phyloP scores from a whole-genome alignment of 208 protist genomes.

The Acanthamoeba lenticulata region DNA sequence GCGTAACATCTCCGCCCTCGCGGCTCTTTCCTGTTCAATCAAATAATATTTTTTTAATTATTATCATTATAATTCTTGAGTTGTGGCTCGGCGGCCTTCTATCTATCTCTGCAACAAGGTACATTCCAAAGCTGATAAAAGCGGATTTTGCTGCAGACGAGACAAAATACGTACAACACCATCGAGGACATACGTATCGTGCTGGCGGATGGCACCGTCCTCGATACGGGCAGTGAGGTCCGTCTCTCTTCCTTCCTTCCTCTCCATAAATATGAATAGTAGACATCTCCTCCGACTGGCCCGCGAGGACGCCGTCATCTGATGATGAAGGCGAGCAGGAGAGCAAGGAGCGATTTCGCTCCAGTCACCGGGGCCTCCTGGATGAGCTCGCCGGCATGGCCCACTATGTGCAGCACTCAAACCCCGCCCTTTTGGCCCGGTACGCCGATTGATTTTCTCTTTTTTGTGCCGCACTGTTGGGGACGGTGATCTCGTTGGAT shows the following conservation, averaged over 20 bases:
- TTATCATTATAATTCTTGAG: no score
- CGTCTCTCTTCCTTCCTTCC: not conserved
- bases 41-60: no score
- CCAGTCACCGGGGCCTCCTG: slow-evolving; percentile 62
- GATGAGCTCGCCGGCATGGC: slow-evolving; percentile 46
- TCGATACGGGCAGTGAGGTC: slow-evolving; percentile 72
- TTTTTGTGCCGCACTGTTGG: not conserved
- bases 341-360: slow-evolving; percentile 53
- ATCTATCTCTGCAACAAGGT: no score
- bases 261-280: no score
- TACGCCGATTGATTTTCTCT: not conserved
- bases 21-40: no score
- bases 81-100: no score
- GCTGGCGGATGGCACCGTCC: slow-evolving; percentile 76
- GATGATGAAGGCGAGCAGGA: not conserved
- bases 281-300: no score
- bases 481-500: no score
- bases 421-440: not conserved
- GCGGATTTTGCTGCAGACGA: no score
- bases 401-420: slow-evolving; percentile 40
- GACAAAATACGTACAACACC: slow-evolving; percentile 80
- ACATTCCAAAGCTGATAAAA: no score
- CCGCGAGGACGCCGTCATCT: not conserved
- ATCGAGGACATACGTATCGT: slow-evolving; percentile 78
- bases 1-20: slow-evolving; percentile 3